These are phyloP conservation scores for Penicillium argentinense DNA, from an alignment of 495 filamentous ascomycete species.

Conservation along the genomic window DNA sequence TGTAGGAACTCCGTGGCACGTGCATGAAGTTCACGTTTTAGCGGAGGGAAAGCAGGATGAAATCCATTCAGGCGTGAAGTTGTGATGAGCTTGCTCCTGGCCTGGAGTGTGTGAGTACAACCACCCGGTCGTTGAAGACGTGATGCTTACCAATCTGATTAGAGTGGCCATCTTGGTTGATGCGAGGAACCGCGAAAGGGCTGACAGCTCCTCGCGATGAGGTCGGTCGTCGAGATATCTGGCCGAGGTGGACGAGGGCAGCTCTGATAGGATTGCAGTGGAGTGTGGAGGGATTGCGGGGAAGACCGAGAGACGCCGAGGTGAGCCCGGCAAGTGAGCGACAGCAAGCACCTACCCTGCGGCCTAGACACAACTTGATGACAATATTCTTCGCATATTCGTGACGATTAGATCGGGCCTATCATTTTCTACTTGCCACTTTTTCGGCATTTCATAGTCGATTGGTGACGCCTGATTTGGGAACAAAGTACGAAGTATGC, in stretches of 20 bases:
- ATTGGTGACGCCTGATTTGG: neutral
- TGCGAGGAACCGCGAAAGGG: neutral
- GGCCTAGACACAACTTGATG: no score
- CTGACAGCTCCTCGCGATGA: no score
- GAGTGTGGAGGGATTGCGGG: neutral
- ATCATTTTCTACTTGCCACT: neutral
- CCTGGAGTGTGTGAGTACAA: neutral
- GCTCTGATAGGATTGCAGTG: neutral
- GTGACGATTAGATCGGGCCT: no score
- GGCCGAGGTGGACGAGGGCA: neutral
- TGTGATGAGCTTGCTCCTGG: neutral
- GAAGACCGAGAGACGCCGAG: neutral
- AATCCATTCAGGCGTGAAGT: neutral
- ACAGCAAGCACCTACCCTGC: no score
- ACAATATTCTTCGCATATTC: no score
- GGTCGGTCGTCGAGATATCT: no score
- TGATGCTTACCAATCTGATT: neutral
- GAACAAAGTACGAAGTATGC: no score
- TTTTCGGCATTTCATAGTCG: neutral
- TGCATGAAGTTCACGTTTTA: constrained; percentile 2
- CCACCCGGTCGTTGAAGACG: no score
- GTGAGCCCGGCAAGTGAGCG: neutral
- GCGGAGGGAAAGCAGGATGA: neutral
- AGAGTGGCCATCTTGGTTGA: neutral
- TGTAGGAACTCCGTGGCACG: constrained; percentile 21